Conservation (phyloP, 1,284 basidiomycete species). For the Pascua sp. region DNA sequence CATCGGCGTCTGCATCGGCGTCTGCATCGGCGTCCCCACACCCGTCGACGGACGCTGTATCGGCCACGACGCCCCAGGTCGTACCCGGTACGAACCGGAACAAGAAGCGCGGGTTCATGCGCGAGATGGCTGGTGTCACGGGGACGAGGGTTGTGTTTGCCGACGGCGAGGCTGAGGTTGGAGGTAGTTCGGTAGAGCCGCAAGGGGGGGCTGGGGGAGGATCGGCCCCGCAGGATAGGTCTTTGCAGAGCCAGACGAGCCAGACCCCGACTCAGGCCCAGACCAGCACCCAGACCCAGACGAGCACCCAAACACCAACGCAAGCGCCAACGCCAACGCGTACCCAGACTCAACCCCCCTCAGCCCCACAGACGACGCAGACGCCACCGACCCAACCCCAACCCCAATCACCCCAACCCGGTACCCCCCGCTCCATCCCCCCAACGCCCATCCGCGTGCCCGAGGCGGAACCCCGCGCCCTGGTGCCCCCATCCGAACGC, state of each 20-base stretch:
- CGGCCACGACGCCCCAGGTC: slow-evolving; percentile 3
- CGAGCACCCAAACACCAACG: neutral
- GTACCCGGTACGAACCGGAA: slow-evolving; percentile 37
- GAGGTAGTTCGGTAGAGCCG: too few species aligned
- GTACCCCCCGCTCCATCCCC: neutral
- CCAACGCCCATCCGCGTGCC: slow-evolving; percentile 11
- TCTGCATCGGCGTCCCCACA: neutral
- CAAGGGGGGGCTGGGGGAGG: too few species aligned
- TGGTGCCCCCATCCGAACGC: slow-evolving; percentile 31
- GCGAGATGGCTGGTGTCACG: slow-evolving; percentile 31
- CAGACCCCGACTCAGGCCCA: too few species aligned
- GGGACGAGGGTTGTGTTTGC: slow-evolving; percentile 37
- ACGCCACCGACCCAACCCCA: too few species aligned
- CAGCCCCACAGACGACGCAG: too few species aligned
- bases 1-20: neutral
- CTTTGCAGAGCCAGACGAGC: too few species aligned
- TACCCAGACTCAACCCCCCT: neutral
- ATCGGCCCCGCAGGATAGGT: too few species aligned
- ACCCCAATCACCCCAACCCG: neutral
- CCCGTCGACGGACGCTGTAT: neutral
- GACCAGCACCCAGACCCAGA: neutral
- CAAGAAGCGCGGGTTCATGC: slow-evolving; percentile 45
- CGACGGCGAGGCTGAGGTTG: neutral
- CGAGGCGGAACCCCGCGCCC: slow-evolving; percentile 1
- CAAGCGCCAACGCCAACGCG: neutral